Evolutionary conservation across 345 rosid genomes (phyloP).

Genomic region (Gossypium ekmanianum): DNA sequence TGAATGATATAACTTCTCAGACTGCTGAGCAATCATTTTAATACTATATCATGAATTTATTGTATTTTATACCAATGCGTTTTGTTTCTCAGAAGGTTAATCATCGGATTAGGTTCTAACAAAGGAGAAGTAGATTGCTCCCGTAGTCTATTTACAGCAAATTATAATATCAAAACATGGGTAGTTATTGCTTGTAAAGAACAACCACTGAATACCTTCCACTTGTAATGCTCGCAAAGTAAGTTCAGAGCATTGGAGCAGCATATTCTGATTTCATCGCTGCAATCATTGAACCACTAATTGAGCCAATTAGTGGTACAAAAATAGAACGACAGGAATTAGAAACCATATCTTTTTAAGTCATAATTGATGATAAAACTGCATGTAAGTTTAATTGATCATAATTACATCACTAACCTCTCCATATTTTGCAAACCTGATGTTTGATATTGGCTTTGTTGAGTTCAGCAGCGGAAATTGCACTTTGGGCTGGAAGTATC

Average conservation of each 20-base stretch:
- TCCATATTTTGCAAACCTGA: conserved; percentile 54
- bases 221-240: conserved; percentile 38
- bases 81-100: background rate
- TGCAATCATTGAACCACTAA: conserved; percentile 76
- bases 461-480: conserved; percentile 49
- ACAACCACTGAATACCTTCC: conserved; percentile 48
- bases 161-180: background rate
- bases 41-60: background rate
- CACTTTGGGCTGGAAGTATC: conserved; percentile 35
- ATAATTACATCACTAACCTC: conserved; percentile 37
- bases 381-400: background rate
- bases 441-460: conserved; percentile 24
- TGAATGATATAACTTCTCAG: background rate
- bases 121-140: background rate
- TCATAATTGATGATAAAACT: background rate
- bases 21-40: conserved; percentile 20
- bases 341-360: background rate
- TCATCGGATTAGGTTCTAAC: conserved; percentile 1
- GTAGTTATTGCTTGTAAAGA: background rate
- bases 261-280: conserved; percentile 42
- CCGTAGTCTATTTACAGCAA: background rate
- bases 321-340: background rate
- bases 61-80: background rate
- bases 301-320: conserved; percentile 27
- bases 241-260: conserved; percentile 42